Percentiles rank a stretch among this genome's conserved stretches.
phyloP scores from a whole-genome alignment of 202 grass and related monocot species.

The Setaria viridis region DNA sequence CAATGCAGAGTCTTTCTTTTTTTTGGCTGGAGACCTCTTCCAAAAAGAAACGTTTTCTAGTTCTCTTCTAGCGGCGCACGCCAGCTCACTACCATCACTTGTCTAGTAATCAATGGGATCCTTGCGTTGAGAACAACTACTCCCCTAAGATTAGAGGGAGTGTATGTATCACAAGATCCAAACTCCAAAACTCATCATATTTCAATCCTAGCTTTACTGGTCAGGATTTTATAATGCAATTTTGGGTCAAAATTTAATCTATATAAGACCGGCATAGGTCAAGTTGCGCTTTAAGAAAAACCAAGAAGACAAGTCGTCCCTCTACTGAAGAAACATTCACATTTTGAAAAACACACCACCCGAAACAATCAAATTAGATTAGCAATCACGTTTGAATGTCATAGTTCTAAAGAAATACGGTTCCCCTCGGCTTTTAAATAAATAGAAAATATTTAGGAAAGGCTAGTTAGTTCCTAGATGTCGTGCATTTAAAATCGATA shows the following conservation, averaged over 20 bases:
- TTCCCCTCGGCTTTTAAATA: no score
- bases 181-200: neutral
- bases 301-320: neutral
- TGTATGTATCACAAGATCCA: neutral
- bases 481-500: neutral
- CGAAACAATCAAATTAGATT: neutral
- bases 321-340: neutral
- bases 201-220: neutral
- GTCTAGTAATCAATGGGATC: neutral
- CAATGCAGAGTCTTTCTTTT: neutral
- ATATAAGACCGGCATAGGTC: neutral
- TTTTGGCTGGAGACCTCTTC: neutral
- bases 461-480: neutral
- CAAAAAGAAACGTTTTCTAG: neutral
- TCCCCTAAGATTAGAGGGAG: neutral
- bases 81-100: neutral
- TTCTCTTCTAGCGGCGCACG: neutral
- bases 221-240: neutral
- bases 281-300: neutral
- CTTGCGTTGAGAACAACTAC: neutral
- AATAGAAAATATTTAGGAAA: no score
- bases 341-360: neutral
- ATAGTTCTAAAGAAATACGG: neutral
- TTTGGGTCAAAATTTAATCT: neutral
- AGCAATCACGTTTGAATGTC: neutral